phyloP scores from a whole-genome alignment of 228 moss, liverwort and hornwort species.

The Sphagnum magellanicum region DNA sequence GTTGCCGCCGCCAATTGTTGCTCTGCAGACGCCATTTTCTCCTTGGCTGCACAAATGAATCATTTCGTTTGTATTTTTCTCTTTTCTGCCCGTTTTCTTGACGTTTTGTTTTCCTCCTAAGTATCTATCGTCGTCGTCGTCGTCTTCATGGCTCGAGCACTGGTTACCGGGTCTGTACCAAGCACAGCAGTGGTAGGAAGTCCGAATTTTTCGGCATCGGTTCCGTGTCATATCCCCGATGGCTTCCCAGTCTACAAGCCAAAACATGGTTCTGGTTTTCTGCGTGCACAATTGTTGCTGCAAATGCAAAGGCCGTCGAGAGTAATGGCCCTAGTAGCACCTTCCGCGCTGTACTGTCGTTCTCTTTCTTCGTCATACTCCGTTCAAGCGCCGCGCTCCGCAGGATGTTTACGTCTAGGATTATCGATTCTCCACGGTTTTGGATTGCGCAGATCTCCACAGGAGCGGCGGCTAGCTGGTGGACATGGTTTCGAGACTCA shows the following conservation, averaged over 20 bases:
- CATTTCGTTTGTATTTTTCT: too few relatives aligned
- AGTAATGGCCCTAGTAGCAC: conserved; percentile 19
- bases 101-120: too few relatives aligned
- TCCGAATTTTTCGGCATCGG: conserved; percentile 4
- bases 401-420: conserved; percentile 26
- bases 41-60: too few relatives aligned
- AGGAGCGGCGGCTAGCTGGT: conserved; percentile 2
- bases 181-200: conserved; percentile 11
- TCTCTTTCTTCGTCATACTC: conserved; percentile 7
- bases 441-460: conserved; percentile 7
- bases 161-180: conserved; percentile 20
- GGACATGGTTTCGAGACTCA: conserved; percentile 3
- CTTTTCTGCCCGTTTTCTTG: too few relatives aligned
- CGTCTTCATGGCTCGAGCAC: conserved; percentile 15
- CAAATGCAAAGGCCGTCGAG: conserved; percentile 1
- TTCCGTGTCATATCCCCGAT: conserved; percentile 9
- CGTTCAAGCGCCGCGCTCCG: conserved; percentile 15
- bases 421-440: conserved; percentile 21
- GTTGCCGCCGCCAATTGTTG: too few relatives aligned
- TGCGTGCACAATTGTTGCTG: conserved; percentile 8
- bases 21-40: too few relatives aligned
- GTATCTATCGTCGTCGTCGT: too few relatives aligned
- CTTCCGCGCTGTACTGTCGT: conserved; percentile 31
- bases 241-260: conserved; percentile 4
- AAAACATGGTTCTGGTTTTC: conserved; percentile 8